These are phyloP conservation scores for Tricharina praecox DNA, from an alignment of 495 filamentous ascomycete species.

Conservation along the genomic window DNA sequence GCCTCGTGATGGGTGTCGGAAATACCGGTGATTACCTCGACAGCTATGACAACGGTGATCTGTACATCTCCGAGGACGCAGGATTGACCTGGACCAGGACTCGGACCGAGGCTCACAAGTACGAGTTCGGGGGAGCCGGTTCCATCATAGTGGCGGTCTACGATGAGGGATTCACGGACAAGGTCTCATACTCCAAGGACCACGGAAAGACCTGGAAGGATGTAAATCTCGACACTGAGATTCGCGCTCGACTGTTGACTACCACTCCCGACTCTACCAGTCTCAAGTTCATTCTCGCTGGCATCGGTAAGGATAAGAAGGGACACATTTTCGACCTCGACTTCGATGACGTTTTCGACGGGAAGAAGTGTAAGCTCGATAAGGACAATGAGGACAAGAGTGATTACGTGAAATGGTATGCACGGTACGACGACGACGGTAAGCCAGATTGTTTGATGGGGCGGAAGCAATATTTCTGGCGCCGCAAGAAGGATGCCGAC, in stretches of 20 bases:
- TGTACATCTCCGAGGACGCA: slow-evolving; percentile 83
- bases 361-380: slow-evolving; percentile 52
- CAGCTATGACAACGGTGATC: slow-evolving; percentile 48
- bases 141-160: slow-evolving; percentile 66
- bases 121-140: slow-evolving; percentile 86
- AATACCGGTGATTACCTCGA: slow-evolving; percentile 61
- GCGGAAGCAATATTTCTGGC: slow-evolving; percentile 63
- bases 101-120: slow-evolving; percentile 69
- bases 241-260: slow-evolving; percentile 52
- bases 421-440: slow-evolving; percentile 59
- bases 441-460: slow-evolving; percentile 87
- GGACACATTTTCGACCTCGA: slow-evolving; percentile 55
- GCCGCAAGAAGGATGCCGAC: slow-evolving; percentile 66
- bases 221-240: slow-evolving; percentile 41
- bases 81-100: slow-evolving; percentile 66
- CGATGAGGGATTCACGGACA: slow-evolving; percentile 45
- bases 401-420: slow-evolving; percentile 79
- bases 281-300: slow-evolving; percentile 68
- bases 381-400: slow-evolving; percentile 17
- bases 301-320: slow-evolving; percentile 31
- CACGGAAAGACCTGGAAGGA: slow-evolving; percentile 68
- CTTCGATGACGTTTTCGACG: slow-evolving; percentile 63
- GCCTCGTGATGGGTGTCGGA: slow-evolving; percentile 79
- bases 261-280: slow-evolving; percentile 82
- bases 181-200: slow-evolving; percentile 66